Evolutionary conservation across 2,329 filamentous ascomycete species (phyloP), one percentile per base, ranked within the genome.

Genomic region (Coniochaeta sp.): DNA sequence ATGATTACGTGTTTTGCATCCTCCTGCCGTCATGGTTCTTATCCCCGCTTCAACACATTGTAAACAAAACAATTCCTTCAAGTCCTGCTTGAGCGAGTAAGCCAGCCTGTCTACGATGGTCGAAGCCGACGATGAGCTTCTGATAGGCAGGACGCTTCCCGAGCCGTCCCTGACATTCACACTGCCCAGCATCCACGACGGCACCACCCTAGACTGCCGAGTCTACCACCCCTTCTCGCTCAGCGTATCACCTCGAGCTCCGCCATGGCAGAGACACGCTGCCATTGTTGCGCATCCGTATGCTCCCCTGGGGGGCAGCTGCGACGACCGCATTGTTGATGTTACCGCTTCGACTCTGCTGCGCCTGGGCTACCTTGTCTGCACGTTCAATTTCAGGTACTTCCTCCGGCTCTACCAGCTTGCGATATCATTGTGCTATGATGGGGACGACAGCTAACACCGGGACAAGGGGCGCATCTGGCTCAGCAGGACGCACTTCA

Each of bases 351-450:
- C 73, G 2, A 78, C 85, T 53, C 73, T 95, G 45, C 66, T 95
- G n/a, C 72, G 77, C 4, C 70, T 76, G 50, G 89, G 88, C 1
- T 95, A 82, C 61, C 65, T 95, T 1, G 86, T 96, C 2, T 85
- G 79, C 7, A 95, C 90, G 0, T 96, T 97, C 68, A 96, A 97
- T 63, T 96, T 97, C 66, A 81, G 91, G 87, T 91, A 72, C 50
- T 22, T 48, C n/a, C 28, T 26, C 13, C 28, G 26, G 26, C 28
- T n/a, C 7, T n/a, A n/a, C n/a, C n/a, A n/a, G n/a, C n/a, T n/a
- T 22, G 26, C n/a, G 22, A 12, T 26, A 20, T n/a, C n/a, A n/a
- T n/a, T n/a, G n/a, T n/a, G n/a, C n/a, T n/a, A n/a, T n/a, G n/a
- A n/a, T 12, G 22, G 18, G 18, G 5, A 14, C 8, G 8, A 24